Evolutionary conservation across 495 filamentous ascomycete species (phyloP).

Genomic region (Aspergillus diversus): DNA sequence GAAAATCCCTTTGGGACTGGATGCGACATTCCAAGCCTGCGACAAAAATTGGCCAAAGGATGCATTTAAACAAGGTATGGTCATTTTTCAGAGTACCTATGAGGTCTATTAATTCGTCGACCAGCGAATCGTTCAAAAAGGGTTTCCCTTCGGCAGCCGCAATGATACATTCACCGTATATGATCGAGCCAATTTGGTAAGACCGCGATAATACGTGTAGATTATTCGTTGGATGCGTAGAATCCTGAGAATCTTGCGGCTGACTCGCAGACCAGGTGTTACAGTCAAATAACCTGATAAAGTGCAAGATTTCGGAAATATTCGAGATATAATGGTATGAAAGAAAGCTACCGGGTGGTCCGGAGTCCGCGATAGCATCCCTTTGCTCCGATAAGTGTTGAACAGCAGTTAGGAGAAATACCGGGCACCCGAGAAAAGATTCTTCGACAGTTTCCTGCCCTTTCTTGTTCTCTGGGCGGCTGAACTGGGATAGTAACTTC

Average conservation of each 20-base stretch:
- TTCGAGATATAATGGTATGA: conserved; percentile 18
- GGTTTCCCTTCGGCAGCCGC: conserved; percentile 24
- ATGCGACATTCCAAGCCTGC: conserved; percentile 52
- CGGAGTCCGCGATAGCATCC: conserved; percentile 31
- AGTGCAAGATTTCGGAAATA: conserved; percentile 22
- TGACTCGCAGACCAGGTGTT: conserved; percentile 36
- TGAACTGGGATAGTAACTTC: conserved; percentile 37
- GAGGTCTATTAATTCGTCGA: conserved; percentile 45
- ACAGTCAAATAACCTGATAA: conserved; percentile 37
- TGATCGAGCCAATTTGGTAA: conserved; percentile 35
- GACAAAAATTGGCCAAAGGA: conserved; percentile 62
- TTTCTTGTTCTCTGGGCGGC: conserved; percentile 12
- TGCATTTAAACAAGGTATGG: conserved; percentile 55
- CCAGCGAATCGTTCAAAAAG: conserved; percentile 33
- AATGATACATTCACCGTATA: conserved; percentile 41
- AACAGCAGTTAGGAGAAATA: conserved; percentile 39
- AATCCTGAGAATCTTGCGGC: conserved; percentile 36
- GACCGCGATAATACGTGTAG: conserved; percentile 31
- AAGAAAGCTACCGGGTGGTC: conserved; percentile 7
- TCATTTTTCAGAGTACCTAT: conserved; percentile 50
- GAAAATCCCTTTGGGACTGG: conserved; percentile 32
- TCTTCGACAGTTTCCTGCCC: conserved; percentile 36
- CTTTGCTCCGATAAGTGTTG: conserved; percentile 37
- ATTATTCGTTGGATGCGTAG: conserved; percentile 25
- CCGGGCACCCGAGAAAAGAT: conserved; percentile 48